Evolutionary conservation across 176 grass and related monocot genomes (phyloP).

Genomic region (Bothriochloa decipiens): DNA sequence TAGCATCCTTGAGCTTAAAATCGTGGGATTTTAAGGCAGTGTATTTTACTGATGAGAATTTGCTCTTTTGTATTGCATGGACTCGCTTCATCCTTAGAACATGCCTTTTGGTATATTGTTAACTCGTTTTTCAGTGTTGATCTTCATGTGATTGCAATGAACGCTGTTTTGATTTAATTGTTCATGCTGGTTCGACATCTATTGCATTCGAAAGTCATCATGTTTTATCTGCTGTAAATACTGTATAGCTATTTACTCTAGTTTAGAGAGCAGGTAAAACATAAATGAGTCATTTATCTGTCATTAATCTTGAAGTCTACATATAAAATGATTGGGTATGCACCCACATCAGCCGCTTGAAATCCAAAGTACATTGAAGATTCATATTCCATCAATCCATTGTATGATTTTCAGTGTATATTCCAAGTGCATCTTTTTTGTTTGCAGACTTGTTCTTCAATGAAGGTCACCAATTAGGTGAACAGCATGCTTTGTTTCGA

Average conservation of each 20-base stretch:
- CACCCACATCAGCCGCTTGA: background rate
- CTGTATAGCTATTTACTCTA: background rate
- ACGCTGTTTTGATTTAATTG: background rate
- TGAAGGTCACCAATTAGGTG: background rate
- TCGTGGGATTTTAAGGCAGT: background rate
- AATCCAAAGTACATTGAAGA: background rate
- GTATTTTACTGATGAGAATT: constrained; percentile 21
- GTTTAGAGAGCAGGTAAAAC: background rate
- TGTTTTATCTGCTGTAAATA: constrained; percentile 15
- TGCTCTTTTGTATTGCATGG: background rate
- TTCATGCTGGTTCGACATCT: background rate
- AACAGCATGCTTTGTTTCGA: background rate
- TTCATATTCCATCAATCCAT: background rate
- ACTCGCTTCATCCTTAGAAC: background rate
- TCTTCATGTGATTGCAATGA: background rate
- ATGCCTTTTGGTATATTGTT: background rate
- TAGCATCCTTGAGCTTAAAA: constrained; percentile 7
- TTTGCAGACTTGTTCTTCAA: constrained; percentile 8
- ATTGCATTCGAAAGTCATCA: background rate
- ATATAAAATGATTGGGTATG: background rate
- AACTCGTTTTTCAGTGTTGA: background rate
- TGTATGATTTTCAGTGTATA: background rate
- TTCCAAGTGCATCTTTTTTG: background rate
- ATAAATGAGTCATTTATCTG: background rate
- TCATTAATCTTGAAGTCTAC: background rate